Evolutionary conservation across 2,329 filamentous ascomycete genomes (phyloP).

Genomic region (Podosphaera fusca): DNA sequence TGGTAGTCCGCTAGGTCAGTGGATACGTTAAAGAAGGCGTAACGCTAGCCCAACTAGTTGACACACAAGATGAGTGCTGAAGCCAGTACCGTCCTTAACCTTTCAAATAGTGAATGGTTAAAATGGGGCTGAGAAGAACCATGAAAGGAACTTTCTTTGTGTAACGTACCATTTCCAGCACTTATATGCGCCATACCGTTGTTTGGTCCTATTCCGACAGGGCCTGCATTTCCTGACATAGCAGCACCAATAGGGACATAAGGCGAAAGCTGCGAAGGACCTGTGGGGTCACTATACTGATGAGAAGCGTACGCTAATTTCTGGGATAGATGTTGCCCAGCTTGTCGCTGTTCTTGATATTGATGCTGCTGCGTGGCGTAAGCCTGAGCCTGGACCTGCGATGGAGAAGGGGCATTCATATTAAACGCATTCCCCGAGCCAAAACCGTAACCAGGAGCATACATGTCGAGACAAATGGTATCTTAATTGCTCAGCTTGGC

Average conservation of each 20-base stretch:
- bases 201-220: constrained; percentile 34
- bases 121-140: too few relatives aligned
- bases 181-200: constrained; percentile 16
- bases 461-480: constrained; percentile 6
- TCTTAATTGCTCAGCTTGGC: too few relatives aligned
- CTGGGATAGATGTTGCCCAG: constrained; percentile 9
- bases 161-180: constrained; percentile 15
- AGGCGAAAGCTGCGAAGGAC: constrained; percentile 9
- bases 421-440: constrained; percentile 7
- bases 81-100: background rate
- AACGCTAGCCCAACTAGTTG: too few relatives aligned
- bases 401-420: constrained; percentile 6
- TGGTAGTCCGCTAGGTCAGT: constrained; percentile 1
- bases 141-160: constrained; percentile 2
- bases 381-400: constrained; percentile 7
- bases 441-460: constrained; percentile 11
- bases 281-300: constrained; percentile 9
- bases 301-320: constrained; percentile 34
- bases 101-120: background rate
- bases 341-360: constrained; percentile 25
- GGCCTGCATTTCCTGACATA: constrained; percentile 8
- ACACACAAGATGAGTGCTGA: too few relatives aligned
- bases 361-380: constrained; percentile 17
- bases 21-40: too few relatives aligned
- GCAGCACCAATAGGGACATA: constrained; percentile 7